A percentile compares a stretch with the other conserved stretches of the same genome.
phyloP scores from a whole-genome alignment of 106 monocot species.

The Agapanthus africanus region DNA sequence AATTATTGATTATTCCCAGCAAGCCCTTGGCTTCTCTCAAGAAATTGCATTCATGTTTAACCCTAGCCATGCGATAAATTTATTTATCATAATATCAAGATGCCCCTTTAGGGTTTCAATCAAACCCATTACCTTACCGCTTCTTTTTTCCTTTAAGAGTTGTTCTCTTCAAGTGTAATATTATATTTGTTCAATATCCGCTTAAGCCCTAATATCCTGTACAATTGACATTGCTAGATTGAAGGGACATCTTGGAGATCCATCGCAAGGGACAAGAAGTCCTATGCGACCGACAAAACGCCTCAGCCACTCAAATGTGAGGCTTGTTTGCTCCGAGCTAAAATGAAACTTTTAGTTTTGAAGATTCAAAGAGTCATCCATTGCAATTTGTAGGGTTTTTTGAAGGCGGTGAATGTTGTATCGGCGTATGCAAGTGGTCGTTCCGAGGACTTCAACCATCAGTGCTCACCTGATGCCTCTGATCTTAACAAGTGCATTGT shows the following conservation, averaged over 20 bases:
- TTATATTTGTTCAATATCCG: background rate
- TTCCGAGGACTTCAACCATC: slow-evolving; percentile 32
- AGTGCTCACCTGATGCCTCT: slow-evolving; percentile 27
- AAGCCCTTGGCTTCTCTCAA: too few species aligned
- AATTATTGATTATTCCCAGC: too few species aligned
- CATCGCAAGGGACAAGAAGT: slow-evolving; percentile 48
- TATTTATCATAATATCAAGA: background rate
- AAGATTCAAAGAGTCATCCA: background rate
- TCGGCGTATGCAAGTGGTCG: slow-evolving; percentile 28
- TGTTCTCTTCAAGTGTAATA: background rate
- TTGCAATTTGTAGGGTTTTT: background rate
- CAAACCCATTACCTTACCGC: background rate
- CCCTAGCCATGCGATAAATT: background rate
- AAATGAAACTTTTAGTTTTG: slow-evolving; percentile 2
- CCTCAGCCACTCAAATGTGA: slow-evolving; percentile 47
- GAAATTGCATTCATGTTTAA: background rate
- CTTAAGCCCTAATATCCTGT: background rate
- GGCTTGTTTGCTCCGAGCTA: background rate
- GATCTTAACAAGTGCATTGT: slow-evolving; percentile 29
- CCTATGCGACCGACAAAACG: slow-evolving; percentile 49
- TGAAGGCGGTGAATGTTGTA: slow-evolving; percentile 42
- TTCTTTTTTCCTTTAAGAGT: background rate
- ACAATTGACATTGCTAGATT: slow-evolving; percentile 28
- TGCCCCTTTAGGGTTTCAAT: background rate
- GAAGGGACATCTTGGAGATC: slow-evolving; percentile 63